phyloP scores from a whole-genome alignment of 2,329 filamentous ascomycete genomes.

The Aspergillus fijiensis region DNA sequence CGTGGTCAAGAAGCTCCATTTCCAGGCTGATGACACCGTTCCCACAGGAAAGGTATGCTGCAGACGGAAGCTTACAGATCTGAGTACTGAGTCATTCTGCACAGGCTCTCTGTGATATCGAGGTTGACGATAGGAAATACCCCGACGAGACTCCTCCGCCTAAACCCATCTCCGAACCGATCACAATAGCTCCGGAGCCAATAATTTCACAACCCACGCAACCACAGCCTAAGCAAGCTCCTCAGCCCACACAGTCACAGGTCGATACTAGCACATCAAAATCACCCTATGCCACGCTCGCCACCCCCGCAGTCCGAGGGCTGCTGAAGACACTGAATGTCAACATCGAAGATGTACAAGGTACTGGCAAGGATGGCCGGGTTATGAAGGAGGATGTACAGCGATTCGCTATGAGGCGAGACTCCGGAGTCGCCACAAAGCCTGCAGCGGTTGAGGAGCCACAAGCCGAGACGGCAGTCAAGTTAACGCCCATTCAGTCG shows the following conservation, averaged over 20 bases:
- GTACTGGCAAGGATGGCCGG: constrained; percentile 86
- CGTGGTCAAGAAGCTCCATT: constrained; percentile 93
- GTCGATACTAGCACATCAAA: constrained; percentile 16
- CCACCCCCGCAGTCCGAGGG: constrained; percentile 89
- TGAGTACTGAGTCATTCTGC: not conserved
- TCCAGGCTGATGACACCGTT: constrained; percentile 93
- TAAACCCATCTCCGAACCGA: constrained; percentile 13
- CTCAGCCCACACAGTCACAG: constrained; percentile 9
- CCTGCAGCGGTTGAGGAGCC: constrained; percentile 39
- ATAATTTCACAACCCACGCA: constrained; percentile 18
- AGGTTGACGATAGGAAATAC: constrained; percentile 76
- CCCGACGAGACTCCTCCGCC: constrained; percentile 53
- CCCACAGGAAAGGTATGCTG: constrained; percentile 72
- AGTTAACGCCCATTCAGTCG: constrained; percentile 75
- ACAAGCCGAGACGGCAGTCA: constrained; percentile 67
- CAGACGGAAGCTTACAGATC: not conserved
- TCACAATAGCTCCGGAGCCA: constrained; percentile 21
- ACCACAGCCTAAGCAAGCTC: constrained; percentile 16
- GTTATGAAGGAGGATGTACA: constrained; percentile 92
- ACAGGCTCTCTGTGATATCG: constrained; percentile 87
- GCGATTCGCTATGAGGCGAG: constrained; percentile 61
- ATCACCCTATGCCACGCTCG: constrained; percentile 70
- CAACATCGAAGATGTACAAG: constrained; percentile 73
- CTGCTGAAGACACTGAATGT: constrained; percentile 77
- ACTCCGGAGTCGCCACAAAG: constrained; percentile 34